Evolutionary conservation across 257 asterid genomes (phyloP).

Genomic region (Nicotiana undulata): DNA sequence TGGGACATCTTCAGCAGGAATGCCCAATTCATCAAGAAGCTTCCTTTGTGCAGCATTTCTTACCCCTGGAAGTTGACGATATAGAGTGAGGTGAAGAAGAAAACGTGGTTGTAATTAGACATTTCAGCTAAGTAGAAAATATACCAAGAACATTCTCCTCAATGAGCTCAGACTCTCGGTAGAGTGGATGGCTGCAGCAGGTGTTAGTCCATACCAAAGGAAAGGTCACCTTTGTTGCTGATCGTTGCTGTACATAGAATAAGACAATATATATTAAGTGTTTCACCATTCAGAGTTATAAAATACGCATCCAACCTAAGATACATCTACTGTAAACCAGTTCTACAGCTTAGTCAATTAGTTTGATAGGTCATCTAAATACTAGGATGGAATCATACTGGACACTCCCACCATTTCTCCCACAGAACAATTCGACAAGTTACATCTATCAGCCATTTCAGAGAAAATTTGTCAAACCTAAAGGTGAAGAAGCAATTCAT

Average conservation of each 20-base stretch:
- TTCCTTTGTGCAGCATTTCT: constrained; percentile 97
- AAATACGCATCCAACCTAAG: background rate
- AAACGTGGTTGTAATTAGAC: background rate
- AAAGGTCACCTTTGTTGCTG: constrained; percentile 92
- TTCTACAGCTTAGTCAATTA: background rate
- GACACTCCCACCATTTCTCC: background rate
- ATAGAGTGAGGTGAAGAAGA: background rate
- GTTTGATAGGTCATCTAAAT: background rate
- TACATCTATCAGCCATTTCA: background rate
- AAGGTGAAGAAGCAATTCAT: constrained; percentile 79
- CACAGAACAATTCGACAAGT: background rate
- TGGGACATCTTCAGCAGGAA: constrained; percentile 77
- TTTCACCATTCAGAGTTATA: background rate
- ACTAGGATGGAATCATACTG: background rate
- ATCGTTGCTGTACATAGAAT: constrained; percentile 62
- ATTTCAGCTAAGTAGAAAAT: constrained; percentile 2
- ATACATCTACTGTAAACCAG: background rate
- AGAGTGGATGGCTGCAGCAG: constrained; percentile 97
- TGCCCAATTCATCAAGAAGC: constrained; percentile 88
- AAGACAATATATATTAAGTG: background rate
- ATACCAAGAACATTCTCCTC: constrained; percentile 77
- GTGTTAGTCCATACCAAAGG: constrained; percentile 98
- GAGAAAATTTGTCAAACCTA: background rate
- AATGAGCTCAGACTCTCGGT: constrained; percentile 82
- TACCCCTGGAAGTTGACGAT: constrained; percentile 40